These are phyloP conservation scores for Pilasporangium apinafurcum DNA, from an alignment of 352 stramenopile genomes.

Conservation along the genomic window DNA sequence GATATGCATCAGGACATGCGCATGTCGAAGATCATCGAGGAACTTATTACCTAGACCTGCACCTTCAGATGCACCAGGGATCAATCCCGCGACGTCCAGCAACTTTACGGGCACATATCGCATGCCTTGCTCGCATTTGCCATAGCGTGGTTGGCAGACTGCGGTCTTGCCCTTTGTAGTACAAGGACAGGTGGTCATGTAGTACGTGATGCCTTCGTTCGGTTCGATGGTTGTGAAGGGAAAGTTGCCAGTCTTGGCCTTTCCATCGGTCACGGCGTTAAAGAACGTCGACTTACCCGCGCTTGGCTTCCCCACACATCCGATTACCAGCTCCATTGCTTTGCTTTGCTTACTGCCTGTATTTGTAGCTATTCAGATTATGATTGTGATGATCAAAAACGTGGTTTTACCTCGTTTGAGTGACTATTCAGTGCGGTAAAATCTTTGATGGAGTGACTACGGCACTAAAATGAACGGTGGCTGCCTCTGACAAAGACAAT, in stretches of 20 bases:
- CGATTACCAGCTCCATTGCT: conserved; percentile 80
- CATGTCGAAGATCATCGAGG: conserved; percentile 87
- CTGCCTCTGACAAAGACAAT: too few species aligned
- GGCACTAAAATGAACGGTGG: too few species aligned
- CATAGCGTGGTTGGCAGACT: conserved; percentile 69
- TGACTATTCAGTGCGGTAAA: too few species aligned
- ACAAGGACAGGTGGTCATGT: conserved; percentile 82
- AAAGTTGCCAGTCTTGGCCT: conserved; percentile 85
- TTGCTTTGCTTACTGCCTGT: too few species aligned
- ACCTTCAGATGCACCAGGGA: conserved; percentile 83
- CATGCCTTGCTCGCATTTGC: conserved; percentile 66
- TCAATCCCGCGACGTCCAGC: conserved; percentile 76
- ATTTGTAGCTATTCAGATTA: too few species aligned
- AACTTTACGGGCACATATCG: conserved; percentile 82
- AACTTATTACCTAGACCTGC: conserved; percentile 99
- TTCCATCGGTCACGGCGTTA: conserved; percentile 86
- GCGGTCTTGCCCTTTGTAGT: conserved; percentile 43
- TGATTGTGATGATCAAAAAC: conserved; percentile 2
- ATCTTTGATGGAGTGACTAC: too few species aligned
- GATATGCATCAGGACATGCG: conserved; percentile 88
- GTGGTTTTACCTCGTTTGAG: not conserved
- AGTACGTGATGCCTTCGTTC: conserved; percentile 87
- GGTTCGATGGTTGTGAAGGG: conserved; percentile 89
- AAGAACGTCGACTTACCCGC: conserved; percentile 89
- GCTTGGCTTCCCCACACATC: conserved; percentile 86